Percentiles rank a stretch among this genome's conserved stretches.
Evolutionary conservation across 805 yeast genomes (phyloP).

Genomic region (Scheffersomyces lignosus): DNA sequence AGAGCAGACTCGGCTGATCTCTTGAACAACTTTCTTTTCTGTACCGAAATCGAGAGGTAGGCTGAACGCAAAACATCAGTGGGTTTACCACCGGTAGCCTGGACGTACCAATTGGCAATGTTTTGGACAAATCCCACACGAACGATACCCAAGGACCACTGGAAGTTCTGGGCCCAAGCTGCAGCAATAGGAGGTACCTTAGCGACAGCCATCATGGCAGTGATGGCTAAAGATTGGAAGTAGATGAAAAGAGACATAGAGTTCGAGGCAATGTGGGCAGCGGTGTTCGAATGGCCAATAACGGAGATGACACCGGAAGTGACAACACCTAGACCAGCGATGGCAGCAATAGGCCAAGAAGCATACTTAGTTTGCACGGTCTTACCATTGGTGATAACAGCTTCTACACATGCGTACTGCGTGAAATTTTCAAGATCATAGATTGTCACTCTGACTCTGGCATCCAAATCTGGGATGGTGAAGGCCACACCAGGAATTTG

Average conservation of each 20-base stretch:
- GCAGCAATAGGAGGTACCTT: constrained; percentile 95
- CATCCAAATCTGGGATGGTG: constrained; percentile 92
- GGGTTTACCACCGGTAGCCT: constrained; percentile 86
- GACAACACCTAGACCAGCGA: constrained; percentile 83
- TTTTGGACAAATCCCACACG: constrained; percentile 72
- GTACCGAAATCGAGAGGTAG: constrained; percentile 82
- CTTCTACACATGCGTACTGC: constrained; percentile 89
- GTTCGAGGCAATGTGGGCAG: constrained; percentile 97
- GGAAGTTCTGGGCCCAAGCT: constrained; percentile 96
- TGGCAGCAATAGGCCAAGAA: constrained; percentile 85
- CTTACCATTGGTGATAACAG: constrained; percentile 80
- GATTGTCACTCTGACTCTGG: constrained; percentile 75
- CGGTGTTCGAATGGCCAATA: constrained; percentile 86
- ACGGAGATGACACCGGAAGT: constrained; percentile 87
- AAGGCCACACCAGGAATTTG: constrained; percentile 82
- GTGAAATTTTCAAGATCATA: constrained; percentile 37
- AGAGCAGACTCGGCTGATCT: constrained; percentile 22
- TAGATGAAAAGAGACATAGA: constrained; percentile 89
- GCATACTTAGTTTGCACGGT: constrained; percentile 83
- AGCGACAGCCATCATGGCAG: constrained; percentile 93
- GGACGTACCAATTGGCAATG: constrained; percentile 91
- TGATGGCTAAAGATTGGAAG: constrained; percentile 89
- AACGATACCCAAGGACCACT: constrained; percentile 94
- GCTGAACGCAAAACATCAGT: constrained; percentile 70
- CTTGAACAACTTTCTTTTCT: constrained; percentile 42